Base-by-base conservation (phyloP, 352 stramenopile genomes). In the Plasmopara halstedii region DNA sequence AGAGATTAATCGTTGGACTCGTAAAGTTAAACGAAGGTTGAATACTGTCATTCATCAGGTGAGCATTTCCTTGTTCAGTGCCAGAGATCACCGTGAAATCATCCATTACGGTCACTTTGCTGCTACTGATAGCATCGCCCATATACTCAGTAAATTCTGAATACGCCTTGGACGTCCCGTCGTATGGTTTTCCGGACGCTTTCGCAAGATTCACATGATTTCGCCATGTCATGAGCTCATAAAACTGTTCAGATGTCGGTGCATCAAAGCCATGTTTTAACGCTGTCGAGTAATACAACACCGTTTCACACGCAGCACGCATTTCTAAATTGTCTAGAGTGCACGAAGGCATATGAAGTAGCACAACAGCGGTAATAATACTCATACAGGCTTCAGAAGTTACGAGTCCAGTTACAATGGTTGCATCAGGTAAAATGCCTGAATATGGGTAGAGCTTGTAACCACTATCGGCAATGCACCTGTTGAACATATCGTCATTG, bases 401-500 rank as follows among this genome's bases (percentile, higher is more conserved):
- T 7, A 83, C 58, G 35, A 88, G 64, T 21, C 42, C 55, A n/a
- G 53, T 46, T 34, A 74, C 52, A 42, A 65, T 55, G 6, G 55
- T 31, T 14, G 60, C 62, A 7, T 68, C 62, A 0, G 73, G 73
- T 6, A 81, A 38, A 8, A 64, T 46, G 14, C 75, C 73, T 8
- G 65, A 72, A 62, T 73, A 84, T 32, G 70, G 73, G 40, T 82
- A 83, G 21, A 85, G 65, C 44, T 77, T 62, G 48, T 85, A 85
- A 15, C 42, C 44, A 22, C 61, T 76, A 14, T 76, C 69, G 14
- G 46, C 39, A 17, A 73, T 56, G 53, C 75, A 85, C 39, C 48
- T 55, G 46, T 66, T 50, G 48, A 83, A 75, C 35, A 79, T 49
- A 20, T 51, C 64, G 38, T 62, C 55, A 42, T 87, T 87, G 17